Conservation (phyloP, 352 stramenopile species). For the Phytophthora tubulina region DNA sequence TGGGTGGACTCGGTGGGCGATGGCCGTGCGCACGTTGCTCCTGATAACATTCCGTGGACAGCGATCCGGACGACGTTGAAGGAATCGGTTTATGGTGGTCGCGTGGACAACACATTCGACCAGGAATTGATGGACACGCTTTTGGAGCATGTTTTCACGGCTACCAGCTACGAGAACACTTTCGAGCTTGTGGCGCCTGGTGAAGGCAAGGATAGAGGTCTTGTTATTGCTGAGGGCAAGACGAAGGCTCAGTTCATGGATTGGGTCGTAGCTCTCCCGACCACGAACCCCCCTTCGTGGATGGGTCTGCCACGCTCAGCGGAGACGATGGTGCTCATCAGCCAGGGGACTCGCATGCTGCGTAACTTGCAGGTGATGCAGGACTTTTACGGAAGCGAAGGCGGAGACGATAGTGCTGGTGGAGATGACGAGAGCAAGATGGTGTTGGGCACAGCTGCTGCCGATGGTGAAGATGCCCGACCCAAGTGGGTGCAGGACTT, state of each 20-base stretch:
- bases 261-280: constrained; percentile 90
- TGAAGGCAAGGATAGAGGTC: constrained; percentile 51
- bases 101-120: constrained; percentile 97
- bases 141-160: constrained; percentile 94
- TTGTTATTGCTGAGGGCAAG: constrained; percentile 91
- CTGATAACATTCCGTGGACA: constrained; percentile 98
- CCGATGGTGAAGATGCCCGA: constrained; percentile 52
- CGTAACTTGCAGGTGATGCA: constrained; percentile 88
- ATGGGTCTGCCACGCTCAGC: constrained; percentile 93
- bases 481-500: constrained; percentile 89
- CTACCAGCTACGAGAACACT: constrained; percentile 94
- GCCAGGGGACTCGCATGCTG: constrained; percentile 77
- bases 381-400: constrained; percentile 81
- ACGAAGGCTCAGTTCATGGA: constrained; percentile 93
- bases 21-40: constrained; percentile 92
- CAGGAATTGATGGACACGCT: constrained; percentile 96
- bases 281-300: constrained; percentile 93
- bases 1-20: constrained; percentile 93
- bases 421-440: constrained; percentile 70
- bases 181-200: constrained; percentile 69
- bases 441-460: constrained; percentile 48
- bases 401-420: constrained; percentile 41
- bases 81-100: constrained; percentile 98
- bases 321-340: constrained; percentile 91
- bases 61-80: constrained; percentile 97